These are phyloP conservation scores for Epichloe baconii DNA, from an alignment of 2,329 filamentous ascomycete species.

Conservation along the genomic window DNA sequence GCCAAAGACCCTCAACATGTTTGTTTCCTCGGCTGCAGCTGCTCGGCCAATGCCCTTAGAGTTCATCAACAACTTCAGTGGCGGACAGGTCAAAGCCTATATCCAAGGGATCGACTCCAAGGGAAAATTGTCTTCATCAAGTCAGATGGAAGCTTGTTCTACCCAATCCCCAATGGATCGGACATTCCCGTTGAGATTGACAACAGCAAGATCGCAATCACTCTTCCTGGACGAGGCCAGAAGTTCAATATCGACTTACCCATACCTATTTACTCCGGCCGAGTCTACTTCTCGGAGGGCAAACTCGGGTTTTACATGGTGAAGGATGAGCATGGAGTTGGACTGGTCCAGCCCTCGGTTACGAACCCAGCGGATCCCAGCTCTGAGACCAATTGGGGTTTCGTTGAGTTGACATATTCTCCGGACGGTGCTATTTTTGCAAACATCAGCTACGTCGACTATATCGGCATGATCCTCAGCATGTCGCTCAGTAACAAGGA, in stretches of 20 bases:
- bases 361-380: constrained; percentile 30
- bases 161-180: constrained; percentile 26
- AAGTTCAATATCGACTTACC: constrained; percentile 27
- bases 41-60: constrained; percentile 14
- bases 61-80: constrained; percentile 31
- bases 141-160: constrained; percentile 27
- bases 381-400: constrained; percentile 32
- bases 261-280: constrained; percentile 26
- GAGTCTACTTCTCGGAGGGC: constrained; percentile 33
- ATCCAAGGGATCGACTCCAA: constrained; percentile 29
- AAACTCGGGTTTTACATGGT: constrained; percentile 30
- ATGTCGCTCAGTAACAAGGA: constrained; percentile 28
- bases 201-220: constrained; percentile 27
- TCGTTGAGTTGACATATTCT: constrained; percentile 35
- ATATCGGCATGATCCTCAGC: constrained; percentile 36
- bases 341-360: constrained; percentile 35
- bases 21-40: constrained; percentile 1
- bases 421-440: constrained; percentile 26
- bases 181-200: constrained; percentile 22
- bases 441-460: constrained; percentile 40
- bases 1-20: not conserved
- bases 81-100: constrained; percentile 29
- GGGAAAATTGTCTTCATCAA: constrained; percentile 28
- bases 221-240: constrained; percentile 24
- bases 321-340: constrained; percentile 15